Base-by-base conservation (phyloP, 2,329 filamentous ascomycete species). In the Proliferodiscus dingleyae region DNA sequence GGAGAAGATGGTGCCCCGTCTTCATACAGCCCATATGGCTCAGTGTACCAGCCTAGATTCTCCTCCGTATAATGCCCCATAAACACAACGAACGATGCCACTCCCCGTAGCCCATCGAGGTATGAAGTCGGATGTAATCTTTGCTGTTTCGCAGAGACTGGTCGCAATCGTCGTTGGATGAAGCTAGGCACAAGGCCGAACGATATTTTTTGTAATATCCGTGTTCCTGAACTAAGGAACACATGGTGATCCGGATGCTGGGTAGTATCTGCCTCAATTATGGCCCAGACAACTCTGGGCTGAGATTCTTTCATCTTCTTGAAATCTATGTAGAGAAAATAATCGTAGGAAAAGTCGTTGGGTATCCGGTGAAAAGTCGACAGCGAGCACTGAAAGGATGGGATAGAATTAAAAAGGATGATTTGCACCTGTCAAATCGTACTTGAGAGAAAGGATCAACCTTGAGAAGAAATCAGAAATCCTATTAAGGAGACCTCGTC, bases 21-120 rank as follows among this genome's bases (percentile, higher is more conserved):
- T 41, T 60, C 58, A 41, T 59, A 59, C n/a, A 57, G 30, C n/a
- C 59, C 60, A 32, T 61, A 62, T 10, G 58, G 57, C 42, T 61
- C 59, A 13, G 58, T 51, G 24, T 51, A 61, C 60, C 61, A 62
- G 63, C 71, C 51, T 67, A 66, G 16, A 65, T 70, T 60, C 43
- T 56, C 71, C 68, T 46, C 66, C 51, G 58, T 70, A 68, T 60
- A 62, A 58, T 74, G 72, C 50, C 68, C 71, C 59, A 72, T 57
- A 53, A 72, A 73, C 48, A 75, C 72, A 33, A 74, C 53, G 41
- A 74, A 61, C 8, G 71, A 69, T 15, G 72, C 72, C 23, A 75
- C 60, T 19, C 72, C 72, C n/a, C 72, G 70, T 37, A 75, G 59
- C 24, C 72, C 71, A 58, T 75, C 71, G 37, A 75, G 66, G 53